A percentile compares a stretch with the other conserved stretches of the same genome.
Conservation (phyloP, 176 grass and related monocot genomes). For the Lolium perenne region DNA sequence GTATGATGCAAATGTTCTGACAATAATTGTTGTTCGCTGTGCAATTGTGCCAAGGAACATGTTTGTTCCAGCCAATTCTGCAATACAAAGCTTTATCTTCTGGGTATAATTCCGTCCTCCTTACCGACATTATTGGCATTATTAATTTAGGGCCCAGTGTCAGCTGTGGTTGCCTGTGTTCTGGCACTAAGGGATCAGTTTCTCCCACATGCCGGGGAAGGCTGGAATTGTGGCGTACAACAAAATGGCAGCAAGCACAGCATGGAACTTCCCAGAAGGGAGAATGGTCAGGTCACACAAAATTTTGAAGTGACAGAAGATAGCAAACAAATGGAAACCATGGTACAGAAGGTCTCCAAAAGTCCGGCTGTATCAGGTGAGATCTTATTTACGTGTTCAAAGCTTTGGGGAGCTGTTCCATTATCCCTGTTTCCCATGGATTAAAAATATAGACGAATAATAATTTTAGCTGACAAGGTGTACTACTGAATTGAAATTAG, state of each 20-base stretch:
- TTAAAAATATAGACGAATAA: slow-evolving; percentile 9
- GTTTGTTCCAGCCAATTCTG: slow-evolving; percentile 29
- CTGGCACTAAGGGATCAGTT: slow-evolving; percentile 58
- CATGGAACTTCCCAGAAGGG: slow-evolving; percentile 35
- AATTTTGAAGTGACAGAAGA: slow-evolving; percentile 30
- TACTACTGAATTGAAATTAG: background rate
- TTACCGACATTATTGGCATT: slow-evolving; percentile 42
- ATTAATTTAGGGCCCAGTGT: slow-evolving; percentile 55
- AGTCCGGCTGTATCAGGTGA: slow-evolving; percentile 46
- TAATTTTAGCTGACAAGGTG: background rate
- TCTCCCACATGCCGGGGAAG: slow-evolving; percentile 38
- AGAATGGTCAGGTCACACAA: slow-evolving; percentile 29
- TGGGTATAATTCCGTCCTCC: background rate
- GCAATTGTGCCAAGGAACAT: slow-evolving; percentile 6
- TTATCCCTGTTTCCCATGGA: background rate
- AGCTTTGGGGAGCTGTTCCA: slow-evolving; percentile 1
- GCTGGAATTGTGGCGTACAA: slow-evolving; percentile 27
- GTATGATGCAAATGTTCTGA: background rate
- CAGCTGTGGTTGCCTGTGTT: slow-evolving; percentile 56
- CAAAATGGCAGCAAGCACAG: slow-evolving; percentile 27
- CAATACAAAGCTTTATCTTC: slow-evolving; percentile 18
- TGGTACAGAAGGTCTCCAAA: slow-evolving; percentile 34
- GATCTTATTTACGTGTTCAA: background rate
- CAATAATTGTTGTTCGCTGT: slow-evolving; percentile 14
- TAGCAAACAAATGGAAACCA: slow-evolving; percentile 27